phyloP scores from a whole-genome alignment of 805 yeast species.

The Wickerhamomyces rabaulensis region DNA sequence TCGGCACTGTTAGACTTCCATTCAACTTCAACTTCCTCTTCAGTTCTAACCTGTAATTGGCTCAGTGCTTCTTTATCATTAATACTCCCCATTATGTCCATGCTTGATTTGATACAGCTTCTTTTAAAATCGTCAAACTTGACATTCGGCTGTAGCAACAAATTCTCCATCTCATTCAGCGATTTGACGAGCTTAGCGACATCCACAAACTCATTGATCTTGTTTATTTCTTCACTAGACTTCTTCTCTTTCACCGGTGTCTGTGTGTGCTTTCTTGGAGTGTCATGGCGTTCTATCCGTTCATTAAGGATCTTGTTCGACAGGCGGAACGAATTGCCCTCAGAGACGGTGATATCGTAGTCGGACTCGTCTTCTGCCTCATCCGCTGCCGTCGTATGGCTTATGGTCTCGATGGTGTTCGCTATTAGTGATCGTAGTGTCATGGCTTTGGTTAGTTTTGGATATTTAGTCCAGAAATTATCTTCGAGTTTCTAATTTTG shows the following conservation, averaged over 20 bases:
- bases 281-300: background rate
- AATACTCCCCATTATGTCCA: conserved; percentile 5
- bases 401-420: background rate
- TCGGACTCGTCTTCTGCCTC: background rate
- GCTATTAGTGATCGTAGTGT: background rate
- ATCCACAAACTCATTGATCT: conserved; percentile 12
- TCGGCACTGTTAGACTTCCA: background rate
- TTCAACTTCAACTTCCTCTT: background rate
- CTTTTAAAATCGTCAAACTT: conserved; percentile 4
- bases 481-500: background rate
- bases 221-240: background rate
- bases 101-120: conserved; percentile 3
- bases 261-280: background rate
- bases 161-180: conserved; percentile 5
- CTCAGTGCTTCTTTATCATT: background rate
- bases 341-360: background rate
- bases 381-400: background rate
- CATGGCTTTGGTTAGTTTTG: background rate
- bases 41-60: background rate
- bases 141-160: conserved; percentile 4
- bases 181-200: conserved; percentile 6
- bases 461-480: too few species aligned
- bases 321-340: background rate
- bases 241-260: background rate
- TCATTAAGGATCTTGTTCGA: background rate